Evolutionary conservation across 441 rosid species (phyloP).

Genomic region (Eutrema salsugineum): DNA sequence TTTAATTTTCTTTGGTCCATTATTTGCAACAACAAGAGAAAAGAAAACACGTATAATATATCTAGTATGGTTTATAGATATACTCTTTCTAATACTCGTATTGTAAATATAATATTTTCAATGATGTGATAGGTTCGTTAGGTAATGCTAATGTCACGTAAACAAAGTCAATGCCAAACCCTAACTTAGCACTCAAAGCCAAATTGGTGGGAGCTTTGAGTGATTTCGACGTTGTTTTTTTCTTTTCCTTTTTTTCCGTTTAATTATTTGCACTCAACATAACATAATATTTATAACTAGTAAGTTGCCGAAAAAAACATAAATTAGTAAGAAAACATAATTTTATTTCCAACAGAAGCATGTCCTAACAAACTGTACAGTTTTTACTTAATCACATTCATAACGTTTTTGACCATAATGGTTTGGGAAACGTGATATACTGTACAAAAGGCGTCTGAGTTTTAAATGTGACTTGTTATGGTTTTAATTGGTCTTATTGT

Average conservation of each 20-base stretch:
- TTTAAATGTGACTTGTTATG: slow-evolving; percentile 8
- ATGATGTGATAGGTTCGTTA: slow-evolving; percentile 19
- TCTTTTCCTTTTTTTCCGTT: neutral
- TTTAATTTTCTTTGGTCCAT: slow-evolving; percentile 11
- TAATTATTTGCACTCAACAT: neutral
- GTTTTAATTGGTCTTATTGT: neutral
- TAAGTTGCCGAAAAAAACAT: neutral
- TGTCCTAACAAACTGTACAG: slow-evolving; percentile 8
- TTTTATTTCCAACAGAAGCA: neutral
- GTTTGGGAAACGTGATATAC: neutral
- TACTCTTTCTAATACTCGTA: neutral
- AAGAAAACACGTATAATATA: neutral
- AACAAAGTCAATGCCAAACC: slow-evolving; percentile 32
- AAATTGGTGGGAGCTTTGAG: slow-evolving; percentile 39
- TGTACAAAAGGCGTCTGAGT: neutral
- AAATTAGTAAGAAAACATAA: neutral
- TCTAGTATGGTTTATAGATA: neutral
- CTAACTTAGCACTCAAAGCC: slow-evolving; percentile 31
- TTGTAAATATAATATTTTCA: too few relatives aligned
- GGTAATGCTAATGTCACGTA: slow-evolving; percentile 20
- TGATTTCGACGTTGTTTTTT: slow-evolving; percentile 39
- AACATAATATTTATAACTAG: neutral
- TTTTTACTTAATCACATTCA: slow-evolving; percentile 7
- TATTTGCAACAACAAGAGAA: slow-evolving; percentile 13
- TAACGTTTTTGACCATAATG: slow-evolving; percentile 3